A percentile compares a stretch with the other conserved stretches of the same genome.
Conservation (phyloP, 208 protist genomes). For the Trypanosoma lewisi region DNA sequence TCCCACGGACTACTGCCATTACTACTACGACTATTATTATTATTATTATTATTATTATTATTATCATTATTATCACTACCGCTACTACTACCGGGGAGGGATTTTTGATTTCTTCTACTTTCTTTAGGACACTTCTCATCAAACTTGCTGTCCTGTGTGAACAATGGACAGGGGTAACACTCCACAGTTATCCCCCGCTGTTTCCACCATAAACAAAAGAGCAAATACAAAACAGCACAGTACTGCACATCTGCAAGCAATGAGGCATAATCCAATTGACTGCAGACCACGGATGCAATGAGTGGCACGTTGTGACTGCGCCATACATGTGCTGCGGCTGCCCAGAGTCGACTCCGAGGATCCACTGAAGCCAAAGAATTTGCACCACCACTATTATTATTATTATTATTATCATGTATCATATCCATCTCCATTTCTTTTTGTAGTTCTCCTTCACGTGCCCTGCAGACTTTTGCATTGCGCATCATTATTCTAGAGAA, state of each 20-base stretch:
- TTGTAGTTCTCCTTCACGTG: constrained; percentile 6
- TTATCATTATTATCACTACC: no score
- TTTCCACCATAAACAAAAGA: constrained; percentile 83
- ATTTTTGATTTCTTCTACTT: no score
- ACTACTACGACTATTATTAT: no score
- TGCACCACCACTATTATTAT: constrained; percentile 5
- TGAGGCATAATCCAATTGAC: constrained; percentile 71
- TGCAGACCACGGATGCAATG: constrained; percentile 50
- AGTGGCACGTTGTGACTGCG: constrained; percentile 51
- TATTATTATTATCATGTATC: background rate
- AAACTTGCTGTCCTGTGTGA: constrained; percentile 2
- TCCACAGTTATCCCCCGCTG: constrained; percentile 40
- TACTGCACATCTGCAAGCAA: constrained; percentile 85
- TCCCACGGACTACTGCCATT: constrained; percentile 31
- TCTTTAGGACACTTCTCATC: background rate
- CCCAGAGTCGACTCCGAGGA: constrained; percentile 66
- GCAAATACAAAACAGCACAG: constrained; percentile 68
- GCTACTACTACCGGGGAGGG: no score
- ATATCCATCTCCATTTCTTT: background rate
- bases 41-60: no score
- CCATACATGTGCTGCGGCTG: constrained; percentile 57
- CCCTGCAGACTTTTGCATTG: constrained; percentile 26
- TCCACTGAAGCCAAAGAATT: constrained; percentile 21
- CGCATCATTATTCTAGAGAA: constrained; percentile 27
- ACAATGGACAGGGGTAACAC: constrained; percentile 25